Evolutionary conservation across 108 stramenopile species (phyloP).

Genomic region (Cyclostephanos tholiformis): DNA sequence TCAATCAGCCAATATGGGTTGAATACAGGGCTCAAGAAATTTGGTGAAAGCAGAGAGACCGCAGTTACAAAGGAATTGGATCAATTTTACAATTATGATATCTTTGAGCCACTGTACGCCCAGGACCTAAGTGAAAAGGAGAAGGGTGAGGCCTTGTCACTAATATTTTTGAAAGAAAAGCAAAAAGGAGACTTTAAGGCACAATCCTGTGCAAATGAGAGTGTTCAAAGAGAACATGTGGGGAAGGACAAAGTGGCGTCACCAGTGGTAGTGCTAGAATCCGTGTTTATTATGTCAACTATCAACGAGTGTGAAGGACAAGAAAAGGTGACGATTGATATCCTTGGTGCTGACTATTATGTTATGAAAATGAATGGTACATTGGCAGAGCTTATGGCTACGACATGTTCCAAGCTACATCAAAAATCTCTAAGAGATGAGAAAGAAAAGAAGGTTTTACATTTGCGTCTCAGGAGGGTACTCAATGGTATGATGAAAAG

Average conservation of each 20-base stretch:
- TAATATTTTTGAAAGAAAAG: slow-evolving; percentile 18
- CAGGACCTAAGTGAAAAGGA: no score
- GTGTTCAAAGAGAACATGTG: background rate
- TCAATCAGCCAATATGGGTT: no score
- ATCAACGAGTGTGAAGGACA: no score
- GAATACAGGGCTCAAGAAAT: no score
- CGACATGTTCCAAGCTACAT: no score
- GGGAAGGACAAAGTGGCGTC: slow-evolving; percentile 6
- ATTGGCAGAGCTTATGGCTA: no score
- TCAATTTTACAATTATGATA: no score
- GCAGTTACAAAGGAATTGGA: background rate
- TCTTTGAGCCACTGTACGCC: no score
- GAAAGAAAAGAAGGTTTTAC: slow-evolving; percentile 10
- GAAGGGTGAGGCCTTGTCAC: no score
- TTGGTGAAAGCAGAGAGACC: slow-evolving; percentile 6
- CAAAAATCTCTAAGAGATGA: background rate
- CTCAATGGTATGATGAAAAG: no score
- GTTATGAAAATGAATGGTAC: no score
- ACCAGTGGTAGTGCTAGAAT: slow-evolving; percentile 31
- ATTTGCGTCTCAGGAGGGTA: no score
- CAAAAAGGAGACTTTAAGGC: slow-evolving; percentile 22
- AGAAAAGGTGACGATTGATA: background rate
- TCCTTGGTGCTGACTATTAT: background rate
- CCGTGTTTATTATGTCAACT: slow-evolving; percentile 3
- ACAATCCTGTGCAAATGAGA: slow-evolving; percentile 2